A percentile compares a stretch with the other conserved stretches of the same genome.
Conservation (phyloP, 140 eudicot species). For the Flaveria floridana region DNA sequence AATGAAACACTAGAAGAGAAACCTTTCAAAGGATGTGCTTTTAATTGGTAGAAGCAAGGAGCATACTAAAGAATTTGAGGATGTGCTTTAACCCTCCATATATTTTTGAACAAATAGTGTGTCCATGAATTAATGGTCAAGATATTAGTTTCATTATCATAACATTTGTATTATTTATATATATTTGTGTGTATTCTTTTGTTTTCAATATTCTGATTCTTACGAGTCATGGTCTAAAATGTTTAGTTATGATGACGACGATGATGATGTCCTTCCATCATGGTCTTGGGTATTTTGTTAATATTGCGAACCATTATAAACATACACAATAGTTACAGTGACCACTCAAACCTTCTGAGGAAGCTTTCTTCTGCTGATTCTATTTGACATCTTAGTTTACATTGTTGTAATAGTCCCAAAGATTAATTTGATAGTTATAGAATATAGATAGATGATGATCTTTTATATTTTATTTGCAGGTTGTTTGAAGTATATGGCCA, state of each 20-base stretch:
- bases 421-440: conserved; percentile 14
- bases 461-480: conserved; percentile 45
- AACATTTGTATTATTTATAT: background rate
- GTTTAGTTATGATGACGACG: background rate
- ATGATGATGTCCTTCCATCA: background rate
- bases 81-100: background rate
- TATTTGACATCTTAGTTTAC: conserved; percentile 4
- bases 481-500: conserved; percentile 58
- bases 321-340: background rate
- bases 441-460: background rate
- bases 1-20: background rate
- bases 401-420: background rate
- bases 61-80: conserved; percentile 6
- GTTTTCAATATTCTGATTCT: background rate
- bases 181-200: background rate
- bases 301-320: background rate
- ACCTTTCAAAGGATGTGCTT: conserved; percentile 1
- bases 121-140: conserved; percentile 12
- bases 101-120: background rate
- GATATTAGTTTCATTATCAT: background rate
- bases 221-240: background rate
- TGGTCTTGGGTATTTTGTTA: conserved; percentile 12
- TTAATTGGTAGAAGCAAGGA: background rate
- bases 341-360: background rate
- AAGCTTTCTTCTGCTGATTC: conserved; percentile 15